Conservation (phyloP, 129 eudicot genomes). For the Chrysanthemum lavandulifolium region DNA sequence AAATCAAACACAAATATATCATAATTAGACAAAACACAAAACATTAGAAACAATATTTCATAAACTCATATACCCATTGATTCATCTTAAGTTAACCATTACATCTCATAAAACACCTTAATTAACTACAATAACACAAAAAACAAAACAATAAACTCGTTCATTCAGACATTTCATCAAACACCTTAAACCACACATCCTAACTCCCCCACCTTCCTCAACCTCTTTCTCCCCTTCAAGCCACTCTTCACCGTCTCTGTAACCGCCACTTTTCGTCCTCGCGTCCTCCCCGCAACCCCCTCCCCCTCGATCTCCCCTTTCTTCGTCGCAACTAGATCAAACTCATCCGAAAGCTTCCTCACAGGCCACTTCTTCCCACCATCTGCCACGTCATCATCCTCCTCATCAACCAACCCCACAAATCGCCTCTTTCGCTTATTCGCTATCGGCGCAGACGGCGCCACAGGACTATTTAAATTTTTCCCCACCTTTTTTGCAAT, state of each 20-base stretch:
- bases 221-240: slow-evolving; percentile 32
- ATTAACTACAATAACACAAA: too few relatives aligned
- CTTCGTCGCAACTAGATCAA: slow-evolving; percentile 51
- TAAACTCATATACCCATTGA: too few relatives aligned
- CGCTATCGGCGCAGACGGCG: slow-evolving; percentile 71
- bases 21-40: too few relatives aligned
- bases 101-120: too few relatives aligned
- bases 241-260: slow-evolving; percentile 20
- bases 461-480: slow-evolving; percentile 21
- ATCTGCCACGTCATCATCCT: slow-evolving; percentile 15
- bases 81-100: too few relatives aligned
- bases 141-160: not conserved
- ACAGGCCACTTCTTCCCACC: slow-evolving; percentile 44
- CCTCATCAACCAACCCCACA: slow-evolving; percentile 42
- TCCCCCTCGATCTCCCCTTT: not conserved
- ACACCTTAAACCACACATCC: not conserved
- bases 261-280: slow-evolving; percentile 29
- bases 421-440: slow-evolving; percentile 47
- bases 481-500: not conserved
- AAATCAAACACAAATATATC: too few relatives aligned
- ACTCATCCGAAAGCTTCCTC: slow-evolving; percentile 77
- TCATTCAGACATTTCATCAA: not conserved
- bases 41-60: too few relatives aligned
- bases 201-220: slow-evolving; percentile 20
- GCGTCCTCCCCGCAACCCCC: slow-evolving; percentile 39